These are phyloP conservation scores for Rhizoclosmatium globosum DNA, from an alignment of 192 early-diverging fungal genomes.

Conservation along the genomic window DNA sequence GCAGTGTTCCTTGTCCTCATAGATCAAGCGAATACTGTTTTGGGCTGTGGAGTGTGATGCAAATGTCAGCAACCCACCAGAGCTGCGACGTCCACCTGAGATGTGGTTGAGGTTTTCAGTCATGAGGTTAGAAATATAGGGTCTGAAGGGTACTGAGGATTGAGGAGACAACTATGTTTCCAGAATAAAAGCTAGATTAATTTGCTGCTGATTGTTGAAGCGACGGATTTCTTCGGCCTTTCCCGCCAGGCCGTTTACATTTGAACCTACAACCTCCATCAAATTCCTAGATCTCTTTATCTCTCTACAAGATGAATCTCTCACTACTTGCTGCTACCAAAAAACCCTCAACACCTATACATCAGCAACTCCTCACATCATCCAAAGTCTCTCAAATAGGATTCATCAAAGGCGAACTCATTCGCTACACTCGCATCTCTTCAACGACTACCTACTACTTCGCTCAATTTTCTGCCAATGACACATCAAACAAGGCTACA, in stretches of 20 bases:
- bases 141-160: not conserved
- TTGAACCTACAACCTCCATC: too few species aligned
- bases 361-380: too few species aligned
- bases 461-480: too few species aligned
- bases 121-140: not conserved
- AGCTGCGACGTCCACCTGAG: not conserved
- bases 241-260: conserved; percentile 7
- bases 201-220: not conserved
- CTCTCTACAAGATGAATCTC: too few species aligned
- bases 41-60: conserved; percentile 2
- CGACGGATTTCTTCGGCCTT: conserved; percentile 1
- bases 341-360: too few species aligned
- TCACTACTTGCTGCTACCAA: too few species aligned
- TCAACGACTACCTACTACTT: too few species aligned
- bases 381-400: too few species aligned
- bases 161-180: conserved; percentile 4
- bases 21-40: not conserved
- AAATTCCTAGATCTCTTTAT: too few species aligned
- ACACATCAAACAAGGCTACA: too few species aligned
- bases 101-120: not conserved
- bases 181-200: not conserved
- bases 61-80: not conserved
- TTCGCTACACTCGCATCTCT: too few species aligned
- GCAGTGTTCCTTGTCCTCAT: not conserved
- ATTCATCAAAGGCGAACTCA: too few species aligned